phyloP scores from a whole-genome alignment of 352 stramenopile genomes.

The Plasmopara viticola region DNA sequence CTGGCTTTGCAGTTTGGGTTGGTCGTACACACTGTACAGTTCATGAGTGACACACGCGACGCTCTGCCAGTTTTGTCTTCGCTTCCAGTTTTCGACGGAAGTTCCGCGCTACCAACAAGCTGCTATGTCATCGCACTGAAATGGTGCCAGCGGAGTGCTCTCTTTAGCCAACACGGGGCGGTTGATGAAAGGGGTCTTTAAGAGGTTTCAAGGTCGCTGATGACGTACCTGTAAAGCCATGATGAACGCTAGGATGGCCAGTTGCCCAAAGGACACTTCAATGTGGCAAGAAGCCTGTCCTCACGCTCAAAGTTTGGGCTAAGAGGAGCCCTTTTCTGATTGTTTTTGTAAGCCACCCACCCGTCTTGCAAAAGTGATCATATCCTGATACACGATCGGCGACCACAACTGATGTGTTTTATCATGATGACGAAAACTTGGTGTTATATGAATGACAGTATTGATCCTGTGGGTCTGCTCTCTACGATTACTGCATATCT shows the following conservation, averaged over 20 bases:
- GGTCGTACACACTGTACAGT: constrained; percentile 26
- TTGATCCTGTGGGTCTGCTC: background rate
- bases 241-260: background rate
- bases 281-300: constrained; percentile 16
- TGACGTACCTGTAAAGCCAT: background rate
- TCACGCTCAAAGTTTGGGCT: constrained; percentile 2
- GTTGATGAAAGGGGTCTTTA: constrained; percentile 10
- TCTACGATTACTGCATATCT: no score
- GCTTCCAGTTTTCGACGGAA: constrained; percentile 24
- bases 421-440: background rate
- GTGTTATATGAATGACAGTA: no score
- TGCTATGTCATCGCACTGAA: constrained; percentile 21
- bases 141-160: constrained; percentile 4
- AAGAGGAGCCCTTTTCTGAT: background rate
- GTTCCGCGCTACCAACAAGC: constrained; percentile 13
- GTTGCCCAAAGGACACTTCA: constrained; percentile 22
- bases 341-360: no score
- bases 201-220: background rate
- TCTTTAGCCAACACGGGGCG: constrained; percentile 3
- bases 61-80: constrained; percentile 21
- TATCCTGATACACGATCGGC: constrained; percentile 1
- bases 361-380: background rate
- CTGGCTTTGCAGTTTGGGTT: constrained; percentile 12
- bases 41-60: constrained; percentile 26
- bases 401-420: background rate